These are phyloP conservation scores for Wickerhamiella kurtzmanii DNA, from an alignment of 805 yeast genomes.

Conservation along the genomic window DNA sequence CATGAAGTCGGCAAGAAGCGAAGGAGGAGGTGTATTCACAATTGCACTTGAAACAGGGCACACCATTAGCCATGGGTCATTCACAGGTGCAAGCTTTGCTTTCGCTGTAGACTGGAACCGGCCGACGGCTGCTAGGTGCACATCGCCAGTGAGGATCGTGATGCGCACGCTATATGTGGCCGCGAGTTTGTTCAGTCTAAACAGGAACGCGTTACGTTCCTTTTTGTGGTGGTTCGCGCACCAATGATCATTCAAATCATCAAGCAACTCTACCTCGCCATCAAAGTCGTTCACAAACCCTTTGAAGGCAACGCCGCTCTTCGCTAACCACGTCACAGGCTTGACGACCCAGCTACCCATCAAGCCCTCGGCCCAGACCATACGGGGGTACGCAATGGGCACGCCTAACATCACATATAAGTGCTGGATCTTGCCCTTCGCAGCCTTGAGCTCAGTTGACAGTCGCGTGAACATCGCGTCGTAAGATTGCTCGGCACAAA, in stretches of 20 bases:
- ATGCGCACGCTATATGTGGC: slow-evolving; percentile 51
- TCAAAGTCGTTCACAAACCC: slow-evolving; percentile 86
- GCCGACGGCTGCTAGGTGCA: slow-evolving; percentile 77
- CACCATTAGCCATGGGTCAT: slow-evolving; percentile 63
- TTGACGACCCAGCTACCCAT: slow-evolving; percentile 40
- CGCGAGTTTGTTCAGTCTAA: slow-evolving; percentile 51
- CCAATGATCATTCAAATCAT: slow-evolving; percentile 95
- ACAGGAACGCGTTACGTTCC: slow-evolving; percentile 65
- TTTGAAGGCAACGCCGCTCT: slow-evolving; percentile 34
- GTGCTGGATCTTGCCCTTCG: slow-evolving; percentile 52
- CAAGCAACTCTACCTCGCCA: slow-evolving; percentile 80
- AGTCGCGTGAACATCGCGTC: slow-evolving; percentile 46
- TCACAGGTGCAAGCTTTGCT: slow-evolving; percentile 40
- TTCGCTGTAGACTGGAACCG: slow-evolving; percentile 46
- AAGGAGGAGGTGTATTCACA: slow-evolving; percentile 85
- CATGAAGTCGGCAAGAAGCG: slow-evolving; percentile 63
- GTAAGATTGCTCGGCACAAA: slow-evolving; percentile 47
- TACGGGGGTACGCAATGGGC: slow-evolving; percentile 86
- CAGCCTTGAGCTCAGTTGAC: slow-evolving; percentile 34
- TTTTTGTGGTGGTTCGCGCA: slow-evolving; percentile 74
- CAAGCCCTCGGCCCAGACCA: slow-evolving; percentile 78
- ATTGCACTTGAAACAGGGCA: slow-evolving; percentile 86
- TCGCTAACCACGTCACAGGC: slow-evolving; percentile 46
- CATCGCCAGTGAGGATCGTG: slow-evolving; percentile 86
- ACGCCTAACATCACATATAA: slow-evolving; percentile 77